Base-by-base conservation (phyloP, 1,139 yeast species). In the Hansenula lynferdii region DNA sequence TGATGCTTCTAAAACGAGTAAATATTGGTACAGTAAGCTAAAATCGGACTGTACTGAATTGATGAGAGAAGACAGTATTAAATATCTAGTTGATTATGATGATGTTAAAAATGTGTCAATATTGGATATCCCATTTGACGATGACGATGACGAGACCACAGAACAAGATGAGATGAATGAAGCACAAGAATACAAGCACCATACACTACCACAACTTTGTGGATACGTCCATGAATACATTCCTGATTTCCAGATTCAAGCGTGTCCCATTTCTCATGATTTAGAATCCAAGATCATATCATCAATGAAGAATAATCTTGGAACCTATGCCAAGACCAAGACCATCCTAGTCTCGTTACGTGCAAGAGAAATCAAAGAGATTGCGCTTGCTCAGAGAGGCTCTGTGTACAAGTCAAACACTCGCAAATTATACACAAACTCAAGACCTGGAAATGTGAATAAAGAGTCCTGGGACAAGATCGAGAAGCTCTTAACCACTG, bases 261-360 rank as follows among this genome's bases (percentile, higher is more conserved):
- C 67, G 2, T 56, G 63, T 37, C 66, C 66, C 5, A 54, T 69
- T 12, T 64, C 67, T 29, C 67, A 73, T 8, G 75, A 76, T 42
- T 57, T 77, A 10, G 84, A 78, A 44, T 61, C 66, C n/a, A 74
- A 68, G 39, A 67, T 79, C 7, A 56, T 70, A 27, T 60, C 61
- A 26, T 63, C 80, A 12, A 77, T 79, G 84, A 77, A 73, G 49
- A 67, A 67, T 42, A 85, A 78, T 50, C 54, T 78, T 39, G 54
- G 66, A 22, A 39, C 35, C 16, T 42, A 43, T n/a, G 40, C 38
- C 15, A 35, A 34, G 12, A 51, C 64, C 2, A 55, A 50, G 20
- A 60, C 67, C 0, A 42, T 65, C 8, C 42, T 64, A 8, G 57
- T 78, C 4, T 73, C 79, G 39, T 59, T 78, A 35, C 56, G 83